A percentile compares a stretch with the other conserved stretches of the same genome.
Conservation (phyloP, 495 filamentous ascomycete genomes). For the Copromyces sp. region DNA sequence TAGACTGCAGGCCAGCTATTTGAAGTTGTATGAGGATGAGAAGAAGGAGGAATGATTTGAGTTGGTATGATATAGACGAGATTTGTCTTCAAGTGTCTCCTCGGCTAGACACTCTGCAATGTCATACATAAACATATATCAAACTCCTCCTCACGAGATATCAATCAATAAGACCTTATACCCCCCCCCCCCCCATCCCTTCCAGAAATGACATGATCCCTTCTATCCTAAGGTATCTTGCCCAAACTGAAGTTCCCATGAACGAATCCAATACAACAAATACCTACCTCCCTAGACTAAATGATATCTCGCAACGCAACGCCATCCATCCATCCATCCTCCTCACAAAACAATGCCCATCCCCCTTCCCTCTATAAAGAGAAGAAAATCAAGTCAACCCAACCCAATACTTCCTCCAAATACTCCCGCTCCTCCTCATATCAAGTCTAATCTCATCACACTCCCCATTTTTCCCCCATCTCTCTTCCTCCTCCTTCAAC, state of each 20-base stretch:
- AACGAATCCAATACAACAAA: background rate
- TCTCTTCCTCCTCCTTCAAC: slow-evolving; percentile 28
- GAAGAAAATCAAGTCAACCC: slow-evolving; percentile 13
- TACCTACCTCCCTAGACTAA: background rate
- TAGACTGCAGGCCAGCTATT: slow-evolving; percentile 66
- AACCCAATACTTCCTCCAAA: slow-evolving; percentile 17
- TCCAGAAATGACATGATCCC: background rate
- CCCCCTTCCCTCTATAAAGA: background rate
- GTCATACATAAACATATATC: background rate
- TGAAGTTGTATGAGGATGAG: slow-evolving; percentile 36
- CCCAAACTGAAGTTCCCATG: background rate
- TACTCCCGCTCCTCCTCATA: background rate
- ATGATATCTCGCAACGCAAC: background rate
- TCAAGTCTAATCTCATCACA: background rate
- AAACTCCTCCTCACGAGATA: background rate
- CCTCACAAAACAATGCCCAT: too few relatives aligned
- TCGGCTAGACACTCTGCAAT: background rate
- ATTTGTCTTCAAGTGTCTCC: too few relatives aligned
- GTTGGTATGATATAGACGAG: background rate
- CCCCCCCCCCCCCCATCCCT: accelerated
- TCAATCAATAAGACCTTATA: background rate
- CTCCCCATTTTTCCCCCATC: slow-evolving; percentile 3
- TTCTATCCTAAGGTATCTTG: background rate
- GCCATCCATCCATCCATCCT: background rate
- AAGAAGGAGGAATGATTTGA: slow-evolving; percentile 11